Base-by-base conservation (phyloP, 768 basidiomycete genomes). In the Naganishia vaughanmartiniae region DNA sequence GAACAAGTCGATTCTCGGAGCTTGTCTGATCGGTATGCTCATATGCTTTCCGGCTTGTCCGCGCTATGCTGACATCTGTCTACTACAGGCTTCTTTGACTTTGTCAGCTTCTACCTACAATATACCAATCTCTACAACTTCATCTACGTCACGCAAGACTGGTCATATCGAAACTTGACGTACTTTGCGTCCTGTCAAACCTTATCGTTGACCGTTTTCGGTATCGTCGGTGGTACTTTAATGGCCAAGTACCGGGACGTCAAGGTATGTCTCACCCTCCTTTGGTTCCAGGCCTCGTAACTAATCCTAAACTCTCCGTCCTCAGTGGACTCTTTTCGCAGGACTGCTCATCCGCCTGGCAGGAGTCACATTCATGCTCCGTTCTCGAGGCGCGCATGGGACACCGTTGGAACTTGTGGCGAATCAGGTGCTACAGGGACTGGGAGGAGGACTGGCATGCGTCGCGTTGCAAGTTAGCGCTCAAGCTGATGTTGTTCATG, bases 361-460 rank as follows among this genome's bases (percentile, higher is more conserved):
- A 79, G 90, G 89, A 12, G 87, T 87, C 21, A 85, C 85, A 11
- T 80, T 89, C 30, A 90, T 90, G 89, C 85, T 90, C 72, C 85
- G 86, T 74, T 87, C 89, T 5, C 85, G 87, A 21, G 89, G 89
- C 17, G 86, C 88, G 2, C 66, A 67, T 48, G 78, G 80, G 4
- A 76, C 74, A 33, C 70, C 79, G 51, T 76, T 60, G 66, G 73
- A 83, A 67, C 83, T 90, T 33, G 87, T 90, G 4, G 83, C 85
- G 80, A 86, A 85, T 26, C 90, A 91, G 74, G 79, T 90, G 60
- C 83, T 91, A 19, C 89, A 90, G 80, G 90, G 89, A 56, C 81
- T 88, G 11, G 90, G 90, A 21, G 90, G 90, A 17, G 90, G 89
- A 19, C 84, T 90, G 68, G 88, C 89, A 3, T 85, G 85, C 10